Evolutionary conservation across 371 early-diverging fungal species (phyloP).

Genomic region (Gilbertella persicaria): DNA sequence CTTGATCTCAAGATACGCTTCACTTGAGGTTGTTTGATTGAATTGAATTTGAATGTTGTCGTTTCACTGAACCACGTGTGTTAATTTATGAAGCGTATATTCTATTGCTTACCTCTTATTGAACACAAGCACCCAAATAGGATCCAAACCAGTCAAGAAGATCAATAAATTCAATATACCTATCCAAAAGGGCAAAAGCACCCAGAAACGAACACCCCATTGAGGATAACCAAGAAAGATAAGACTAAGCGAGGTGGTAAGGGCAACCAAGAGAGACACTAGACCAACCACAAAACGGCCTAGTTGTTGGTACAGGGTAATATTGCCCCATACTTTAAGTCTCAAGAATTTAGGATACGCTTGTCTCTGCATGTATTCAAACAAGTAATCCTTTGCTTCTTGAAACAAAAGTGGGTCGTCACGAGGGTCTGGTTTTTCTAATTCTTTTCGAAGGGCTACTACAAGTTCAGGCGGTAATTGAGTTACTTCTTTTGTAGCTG

Average conservation of each 20-base stretch:
- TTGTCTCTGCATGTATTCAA: constrained; percentile 57
- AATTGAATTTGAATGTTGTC: constrained; percentile 47
- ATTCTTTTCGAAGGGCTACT: constrained; percentile 29
- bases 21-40: constrained; percentile 43
- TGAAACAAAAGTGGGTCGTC: constrained; percentile 58
- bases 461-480: constrained; percentile 43
- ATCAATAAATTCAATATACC: constrained; percentile 40
- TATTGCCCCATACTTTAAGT: constrained; percentile 61
- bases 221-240: constrained; percentile 61
- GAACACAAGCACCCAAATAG: constrained; percentile 47
- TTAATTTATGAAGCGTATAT: not conserved
- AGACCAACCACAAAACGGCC: constrained; percentile 56
- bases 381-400: constrained; percentile 62
- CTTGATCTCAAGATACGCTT: constrained; percentile 40
- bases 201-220: constrained; percentile 56
- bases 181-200: constrained; percentile 51
- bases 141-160: constrained; percentile 49
- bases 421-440: constrained; percentile 43
- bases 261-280: constrained; percentile 54
- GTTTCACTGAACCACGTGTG: constrained; percentile 40
- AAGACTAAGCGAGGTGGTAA: constrained; percentile 52
- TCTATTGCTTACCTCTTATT: constrained; percentile 40
- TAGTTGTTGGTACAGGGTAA: constrained; percentile 55
- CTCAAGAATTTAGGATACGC: constrained; percentile 63
- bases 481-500: constrained; percentile 53